These are phyloP conservation scores for Wickerhamomyces canadensis DNA, from an alignment of 805 yeast genomes.

Conservation along the genomic window DNA sequence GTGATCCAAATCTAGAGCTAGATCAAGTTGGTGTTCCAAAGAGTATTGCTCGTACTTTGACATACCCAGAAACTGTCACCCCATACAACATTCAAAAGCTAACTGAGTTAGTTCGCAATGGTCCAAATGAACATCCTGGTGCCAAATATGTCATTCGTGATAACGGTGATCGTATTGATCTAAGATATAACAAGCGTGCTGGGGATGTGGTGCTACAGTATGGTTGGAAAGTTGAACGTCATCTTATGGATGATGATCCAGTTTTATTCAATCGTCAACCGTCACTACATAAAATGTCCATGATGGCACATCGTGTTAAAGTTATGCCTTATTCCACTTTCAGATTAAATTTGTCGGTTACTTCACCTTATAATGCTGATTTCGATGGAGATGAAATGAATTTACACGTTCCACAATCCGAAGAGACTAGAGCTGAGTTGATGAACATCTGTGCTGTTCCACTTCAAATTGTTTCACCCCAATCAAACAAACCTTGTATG, in stretches of 20 bases:
- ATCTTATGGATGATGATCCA: constrained; percentile 95
- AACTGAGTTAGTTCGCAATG: constrained; percentile 91
- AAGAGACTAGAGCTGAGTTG: constrained; percentile 94
- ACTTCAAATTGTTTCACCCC: constrained; percentile 95
- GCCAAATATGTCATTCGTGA: constrained; percentile 98
- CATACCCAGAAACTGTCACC: constrained; percentile 96
- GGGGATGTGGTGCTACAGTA: constrained; percentile 97
- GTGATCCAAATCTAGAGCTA: constrained; percentile 95
- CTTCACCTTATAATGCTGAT: constrained; percentile 99
- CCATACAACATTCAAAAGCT: constrained; percentile 93
- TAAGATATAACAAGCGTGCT: constrained; percentile 94
- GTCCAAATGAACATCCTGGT: constrained; percentile 99
- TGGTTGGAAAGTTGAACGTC: constrained; percentile 99
- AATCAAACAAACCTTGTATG: constrained; percentile 98
- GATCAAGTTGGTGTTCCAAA: constrained; percentile 99
- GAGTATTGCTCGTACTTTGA: constrained; percentile 89
- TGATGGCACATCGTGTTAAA: constrained; percentile 99
- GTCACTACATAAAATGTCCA: constrained; percentile 97
- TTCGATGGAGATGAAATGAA: constrained; percentile 99
- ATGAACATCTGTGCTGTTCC: constrained; percentile 97
- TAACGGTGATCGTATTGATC: constrained; percentile 97
- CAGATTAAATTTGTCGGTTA: constrained; percentile 92
- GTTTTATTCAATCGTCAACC: constrained; percentile 99
- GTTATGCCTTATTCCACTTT: constrained; percentile 99
- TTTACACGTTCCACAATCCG: constrained; percentile 97